Conservation (phyloP, 768 basidiomycete genomes). For the Galerina sulciceps region DNA sequence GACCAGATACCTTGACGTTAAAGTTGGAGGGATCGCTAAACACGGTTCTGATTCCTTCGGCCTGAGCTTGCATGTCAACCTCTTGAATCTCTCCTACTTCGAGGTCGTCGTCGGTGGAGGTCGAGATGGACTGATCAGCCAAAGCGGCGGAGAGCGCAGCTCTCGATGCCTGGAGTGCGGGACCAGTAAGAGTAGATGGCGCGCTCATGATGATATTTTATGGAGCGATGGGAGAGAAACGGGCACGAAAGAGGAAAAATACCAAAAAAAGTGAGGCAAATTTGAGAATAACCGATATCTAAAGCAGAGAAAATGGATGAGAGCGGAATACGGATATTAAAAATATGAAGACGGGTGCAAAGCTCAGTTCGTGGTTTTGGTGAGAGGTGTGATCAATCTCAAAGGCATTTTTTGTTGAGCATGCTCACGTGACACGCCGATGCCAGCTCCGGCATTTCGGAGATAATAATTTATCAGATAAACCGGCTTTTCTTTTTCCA, state of each 20-base stretch:
- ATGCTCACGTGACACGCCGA: slow-evolving; percentile 17
- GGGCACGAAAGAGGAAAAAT: slow-evolving; percentile 12
- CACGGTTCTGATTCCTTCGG: slow-evolving; percentile 86
- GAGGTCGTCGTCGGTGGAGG: slow-evolving; percentile 38
- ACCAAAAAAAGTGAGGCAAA: slow-evolving; percentile 11
- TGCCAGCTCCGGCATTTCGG: slow-evolving; percentile 1
- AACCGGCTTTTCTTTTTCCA: slow-evolving; percentile 14
- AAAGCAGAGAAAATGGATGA: slow-evolving; percentile 10
- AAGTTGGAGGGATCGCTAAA: slow-evolving; percentile 93
- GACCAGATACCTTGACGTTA: slow-evolving; percentile 83
- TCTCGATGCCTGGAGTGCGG: slow-evolving; percentile 79
- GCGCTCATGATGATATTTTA: slow-evolving; percentile 35
- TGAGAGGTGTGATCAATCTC: slow-evolving; percentile 21
- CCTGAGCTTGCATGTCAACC: slow-evolving; percentile 82
- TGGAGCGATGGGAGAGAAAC: slow-evolving; percentile 16
- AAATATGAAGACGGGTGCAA: slow-evolving; percentile 7
- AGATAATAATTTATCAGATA: slow-evolving; percentile 39
- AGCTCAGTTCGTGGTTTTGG: slow-evolving; percentile 28
- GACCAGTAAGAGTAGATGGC: slow-evolving; percentile 59
- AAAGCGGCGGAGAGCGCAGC: slow-evolving; percentile 79
- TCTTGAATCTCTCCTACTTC: slow-evolving; percentile 91
- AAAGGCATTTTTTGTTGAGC: slow-evolving; percentile 23
- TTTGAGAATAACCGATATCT: slow-evolving; percentile 6
- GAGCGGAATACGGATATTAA: slow-evolving; percentile 20
- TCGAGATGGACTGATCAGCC: slow-evolving; percentile 38